Evolutionary conservation across 768 basidiomycete species (phyloP).

Genomic region (Xerocomus spinulosus): DNA sequence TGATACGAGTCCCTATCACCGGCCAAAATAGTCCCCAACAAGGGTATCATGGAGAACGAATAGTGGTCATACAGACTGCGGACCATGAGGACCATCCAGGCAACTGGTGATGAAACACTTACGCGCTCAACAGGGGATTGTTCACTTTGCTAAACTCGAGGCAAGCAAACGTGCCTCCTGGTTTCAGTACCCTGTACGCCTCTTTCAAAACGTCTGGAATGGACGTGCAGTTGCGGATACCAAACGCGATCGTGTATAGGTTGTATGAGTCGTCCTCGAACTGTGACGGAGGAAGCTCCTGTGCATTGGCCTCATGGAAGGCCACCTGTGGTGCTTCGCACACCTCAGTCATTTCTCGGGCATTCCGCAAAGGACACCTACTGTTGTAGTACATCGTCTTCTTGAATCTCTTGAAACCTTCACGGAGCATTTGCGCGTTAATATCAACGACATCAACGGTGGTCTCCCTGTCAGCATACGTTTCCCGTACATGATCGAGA

Average conservation of each 20-base stretch:
- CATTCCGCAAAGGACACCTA: conserved; percentile 35
- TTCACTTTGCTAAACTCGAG: conserved; percentile 93
- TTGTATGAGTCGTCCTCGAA: conserved; percentile 86
- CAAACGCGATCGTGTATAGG: conserved; percentile 97
- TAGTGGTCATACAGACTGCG: conserved; percentile 87
- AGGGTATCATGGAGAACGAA: conserved; percentile 92
- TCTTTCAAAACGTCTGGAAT: conserved; percentile 83
- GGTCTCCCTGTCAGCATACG: conserved; percentile 85
- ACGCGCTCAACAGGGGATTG: conserved; percentile 85
- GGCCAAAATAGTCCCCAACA: conserved; percentile 94
- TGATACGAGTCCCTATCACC: conserved; percentile 94
- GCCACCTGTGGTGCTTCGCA: conserved; percentile 80
- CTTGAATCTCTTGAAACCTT: conserved; percentile 85
- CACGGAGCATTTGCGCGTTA: conserved; percentile 92
- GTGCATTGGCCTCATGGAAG: conserved; percentile 92
- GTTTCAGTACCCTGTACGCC: conserved; percentile 91
- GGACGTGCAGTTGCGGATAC: conserved; percentile 95
- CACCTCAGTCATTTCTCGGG: conserved; percentile 2
- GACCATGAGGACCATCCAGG: conserved; percentile 4
- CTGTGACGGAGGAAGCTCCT: conserved; percentile 57
- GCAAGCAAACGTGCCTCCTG: conserved; percentile 92
- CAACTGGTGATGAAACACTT: conserved; percentile 33
- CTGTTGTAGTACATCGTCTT: conserved; percentile 99
- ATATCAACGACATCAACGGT: conserved; percentile 90
- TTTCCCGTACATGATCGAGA: conserved; percentile 84